Conservation (phyloP, 495 filamentous ascomycete species). For the Annulohypoxylon bovei region DNA sequence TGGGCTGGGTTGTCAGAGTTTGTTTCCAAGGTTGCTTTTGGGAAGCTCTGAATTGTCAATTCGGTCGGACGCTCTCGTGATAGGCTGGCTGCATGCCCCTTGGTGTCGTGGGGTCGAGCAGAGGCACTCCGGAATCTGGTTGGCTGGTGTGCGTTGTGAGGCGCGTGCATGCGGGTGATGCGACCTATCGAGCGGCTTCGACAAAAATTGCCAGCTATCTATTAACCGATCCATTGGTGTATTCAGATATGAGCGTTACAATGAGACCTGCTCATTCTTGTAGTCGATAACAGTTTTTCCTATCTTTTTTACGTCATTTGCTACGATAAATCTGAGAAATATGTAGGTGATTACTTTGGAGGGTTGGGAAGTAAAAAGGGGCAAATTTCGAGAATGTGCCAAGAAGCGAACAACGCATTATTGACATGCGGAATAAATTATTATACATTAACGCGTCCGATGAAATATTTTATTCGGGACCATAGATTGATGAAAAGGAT, state of each 20-base stretch:
- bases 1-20: neutral
- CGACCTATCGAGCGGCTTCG: conserved; percentile 9
- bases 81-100: conserved; percentile 36
- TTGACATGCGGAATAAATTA: neutral
- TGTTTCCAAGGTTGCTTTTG: neutral
- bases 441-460: neutral
- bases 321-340: neutral
- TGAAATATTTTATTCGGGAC: neutral
- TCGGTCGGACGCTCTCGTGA: conserved; percentile 23
- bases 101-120: conserved; percentile 27
- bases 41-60: conserved; percentile 10
- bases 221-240: neutral
- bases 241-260: neutral
- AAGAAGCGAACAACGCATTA: neutral
- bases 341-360: neutral
- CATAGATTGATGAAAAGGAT: neutral
- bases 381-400: neutral
- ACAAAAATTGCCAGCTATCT: conserved; percentile 1
- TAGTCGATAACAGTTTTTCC: neutral
- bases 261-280: neutral
- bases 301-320: neutral
- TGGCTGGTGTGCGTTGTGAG: conserved; percentile 29
- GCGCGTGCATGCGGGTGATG: conserved; percentile 31
- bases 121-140: conserved; percentile 14
- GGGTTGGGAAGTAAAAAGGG: neutral